phyloP scores from a whole-genome alignment of 305 asterid genomes.

The Fraxinus platypoda region DNA sequence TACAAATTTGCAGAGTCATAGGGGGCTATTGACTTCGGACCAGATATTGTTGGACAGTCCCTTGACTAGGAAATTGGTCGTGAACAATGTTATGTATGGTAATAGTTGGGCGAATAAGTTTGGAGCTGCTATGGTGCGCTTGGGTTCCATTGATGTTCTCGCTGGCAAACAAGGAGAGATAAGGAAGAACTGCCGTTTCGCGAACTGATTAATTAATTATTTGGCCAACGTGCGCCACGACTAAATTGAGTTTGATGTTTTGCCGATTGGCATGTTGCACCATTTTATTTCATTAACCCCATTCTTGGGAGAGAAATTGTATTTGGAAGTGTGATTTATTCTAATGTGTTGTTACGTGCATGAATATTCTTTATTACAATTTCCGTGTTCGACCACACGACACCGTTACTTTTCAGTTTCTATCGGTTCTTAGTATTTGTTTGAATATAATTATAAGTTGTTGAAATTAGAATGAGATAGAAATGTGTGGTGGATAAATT shows the following conservation, averaged over 20 bases:
- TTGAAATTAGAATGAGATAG: not conserved
- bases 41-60: slow-evolving; percentile 38
- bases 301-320: not conserved
- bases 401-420: not conserved
- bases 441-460: too few species aligned
- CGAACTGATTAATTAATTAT: slow-evolving; percentile 27
- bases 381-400: too few species aligned
- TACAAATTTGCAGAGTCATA: slow-evolving; percentile 28
- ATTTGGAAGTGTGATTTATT: not conserved
- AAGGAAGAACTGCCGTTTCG: slow-evolving; percentile 45
- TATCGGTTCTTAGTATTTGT: too few species aligned
- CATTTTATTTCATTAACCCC: not conserved
- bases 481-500: too few species aligned
- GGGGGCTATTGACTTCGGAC: slow-evolving; percentile 46
- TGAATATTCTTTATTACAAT: not conserved
- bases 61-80: slow-evolving; percentile 37
- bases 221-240: not conserved
- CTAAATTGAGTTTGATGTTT: not conserved
- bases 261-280: not conserved
- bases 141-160: slow-evolving; percentile 59
- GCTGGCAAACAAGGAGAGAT: slow-evolving; percentile 52
- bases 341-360: not conserved
- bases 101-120: slow-evolving; percentile 40
- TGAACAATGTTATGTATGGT: slow-evolving; percentile 28
- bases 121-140: slow-evolving; percentile 57